A percentile compares a stretch with the other conserved stretches of the same genome.
Conservation (phyloP, 2,329 filamentous ascomycete genomes). For the Ceratocystis smalleyi region DNA sequence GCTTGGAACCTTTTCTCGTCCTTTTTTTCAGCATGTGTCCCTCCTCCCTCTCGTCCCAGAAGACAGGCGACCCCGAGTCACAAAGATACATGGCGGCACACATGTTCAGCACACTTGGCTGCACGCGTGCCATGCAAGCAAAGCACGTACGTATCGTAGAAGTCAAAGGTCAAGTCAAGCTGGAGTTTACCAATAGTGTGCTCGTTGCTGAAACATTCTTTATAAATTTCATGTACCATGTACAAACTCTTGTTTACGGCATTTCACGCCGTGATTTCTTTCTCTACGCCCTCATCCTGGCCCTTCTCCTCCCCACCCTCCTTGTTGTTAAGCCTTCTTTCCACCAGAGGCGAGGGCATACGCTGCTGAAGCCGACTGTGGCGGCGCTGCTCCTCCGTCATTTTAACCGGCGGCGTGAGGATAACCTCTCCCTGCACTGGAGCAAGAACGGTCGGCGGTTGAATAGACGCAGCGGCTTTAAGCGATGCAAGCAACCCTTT, state of each 20-base stretch:
- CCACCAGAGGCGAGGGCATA: slow-evolving; percentile 2
- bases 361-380: slow-evolving; percentile 14
- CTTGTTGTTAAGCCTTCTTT: background rate
- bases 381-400: slow-evolving; percentile 23
- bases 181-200: too few species aligned
- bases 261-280: background rate
- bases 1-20: too few species aligned
- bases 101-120: too few species aligned
- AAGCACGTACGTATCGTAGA: too few species aligned
- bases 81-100: too few species aligned
- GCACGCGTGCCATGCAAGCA: background rate
- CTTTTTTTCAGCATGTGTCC: too few species aligned
- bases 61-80: too few species aligned
- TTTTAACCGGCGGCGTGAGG: slow-evolving; percentile 45
- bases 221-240: background rate
- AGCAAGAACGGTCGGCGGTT: slow-evolving; percentile 40
- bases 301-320: slow-evolving; percentile 10
- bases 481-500: slow-evolving; percentile 19
- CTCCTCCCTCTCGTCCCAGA: background rate
- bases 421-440: slow-evolving; percentile 43
- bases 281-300: background rate
- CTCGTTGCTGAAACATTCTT: too few species aligned
- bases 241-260: background rate
- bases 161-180: background rate
- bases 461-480: slow-evolving; percentile 32